These are phyloP conservation scores for Tephrocybe sp. DNA, from an alignment of 768 basidiomycete genomes.

Conservation along the genomic window DNA sequence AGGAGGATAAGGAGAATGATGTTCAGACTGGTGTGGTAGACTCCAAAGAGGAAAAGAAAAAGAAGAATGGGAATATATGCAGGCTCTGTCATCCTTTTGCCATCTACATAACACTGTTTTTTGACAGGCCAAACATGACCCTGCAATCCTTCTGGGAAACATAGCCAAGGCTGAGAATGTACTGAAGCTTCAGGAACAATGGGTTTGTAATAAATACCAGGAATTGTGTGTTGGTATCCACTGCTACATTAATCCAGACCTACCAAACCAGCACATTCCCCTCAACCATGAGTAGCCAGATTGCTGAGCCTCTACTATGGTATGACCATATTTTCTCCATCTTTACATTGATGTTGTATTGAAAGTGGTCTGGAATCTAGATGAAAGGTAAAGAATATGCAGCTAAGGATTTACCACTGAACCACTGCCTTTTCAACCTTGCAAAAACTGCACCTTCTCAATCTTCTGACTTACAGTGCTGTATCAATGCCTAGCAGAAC, in stretches of 20 bases:
- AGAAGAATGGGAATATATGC: background rate
- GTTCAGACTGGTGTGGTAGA: background rate
- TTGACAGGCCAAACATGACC: background rate
- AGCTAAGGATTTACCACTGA: background rate
- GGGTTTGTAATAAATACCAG: background rate
- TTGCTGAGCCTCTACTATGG: constrained; percentile 11
- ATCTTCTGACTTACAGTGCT: background rate
- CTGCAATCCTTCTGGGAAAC: background rate
- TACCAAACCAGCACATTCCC: constrained; percentile 12
- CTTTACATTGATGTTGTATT: background rate
- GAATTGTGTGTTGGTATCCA: background rate
- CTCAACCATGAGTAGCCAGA: constrained; percentile 9
- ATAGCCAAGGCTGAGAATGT: background rate
- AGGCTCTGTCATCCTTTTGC: background rate
- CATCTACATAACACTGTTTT: no score
- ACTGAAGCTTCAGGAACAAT: background rate
- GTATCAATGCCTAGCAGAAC: background rate
- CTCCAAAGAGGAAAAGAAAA: background rate
- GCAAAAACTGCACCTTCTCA: background rate
- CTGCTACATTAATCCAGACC: background rate
- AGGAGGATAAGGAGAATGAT: background rate
- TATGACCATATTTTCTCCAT: background rate
- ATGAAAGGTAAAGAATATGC: background rate
- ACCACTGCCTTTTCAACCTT: background rate
- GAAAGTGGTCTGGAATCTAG: background rate